Conservation (phyloP, 208 protist species). For the Trypanosoma melophagium region DNA sequence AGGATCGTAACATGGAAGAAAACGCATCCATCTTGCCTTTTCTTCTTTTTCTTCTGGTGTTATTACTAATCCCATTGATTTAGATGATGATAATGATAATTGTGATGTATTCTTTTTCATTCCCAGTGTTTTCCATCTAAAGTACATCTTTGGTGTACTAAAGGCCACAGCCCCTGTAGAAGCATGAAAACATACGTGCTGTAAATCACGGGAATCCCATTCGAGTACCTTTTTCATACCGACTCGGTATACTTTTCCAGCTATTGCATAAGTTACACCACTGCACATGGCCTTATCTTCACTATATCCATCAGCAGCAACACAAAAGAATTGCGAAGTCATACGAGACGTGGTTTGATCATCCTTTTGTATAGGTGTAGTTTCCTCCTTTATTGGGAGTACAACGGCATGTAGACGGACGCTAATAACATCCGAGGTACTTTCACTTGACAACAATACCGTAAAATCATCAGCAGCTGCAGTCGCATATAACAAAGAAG, state of each 20-base stretch:
- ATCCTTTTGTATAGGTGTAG: neutral
- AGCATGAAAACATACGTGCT: neutral
- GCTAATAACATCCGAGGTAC: neutral
- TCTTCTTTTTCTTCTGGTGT: too few relatives aligned
- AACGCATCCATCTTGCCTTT: too few relatives aligned
- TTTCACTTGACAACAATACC: neutral
- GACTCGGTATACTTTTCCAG: constrained; percentile 12
- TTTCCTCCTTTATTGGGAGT: neutral
- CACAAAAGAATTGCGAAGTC: neutral
- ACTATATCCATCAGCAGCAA: neutral
- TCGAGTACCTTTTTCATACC: neutral
- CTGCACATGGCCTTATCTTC: neutral
- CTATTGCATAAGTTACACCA: constrained; percentile 5
- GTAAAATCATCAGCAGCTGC: constrained; percentile 1
- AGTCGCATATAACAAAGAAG: neutral
- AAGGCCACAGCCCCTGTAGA: constrained; percentile 1
- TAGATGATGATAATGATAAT: constrained; percentile 1
- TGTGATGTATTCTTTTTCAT: neutral
- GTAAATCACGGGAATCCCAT: constrained; percentile 4
- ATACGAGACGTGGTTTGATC: neutral
- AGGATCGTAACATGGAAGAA: neutral
- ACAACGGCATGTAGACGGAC: constrained; percentile 5
- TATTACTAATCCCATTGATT: neutral
- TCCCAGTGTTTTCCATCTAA: constrained; percentile 1
- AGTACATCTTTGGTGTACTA: constrained; percentile 1